Percentiles rank a stretch among this genome's conserved stretches.
Evolutionary conservation across 805 yeast genomes (phyloP).

Genomic region (Maudiozyma barnettii): DNA sequence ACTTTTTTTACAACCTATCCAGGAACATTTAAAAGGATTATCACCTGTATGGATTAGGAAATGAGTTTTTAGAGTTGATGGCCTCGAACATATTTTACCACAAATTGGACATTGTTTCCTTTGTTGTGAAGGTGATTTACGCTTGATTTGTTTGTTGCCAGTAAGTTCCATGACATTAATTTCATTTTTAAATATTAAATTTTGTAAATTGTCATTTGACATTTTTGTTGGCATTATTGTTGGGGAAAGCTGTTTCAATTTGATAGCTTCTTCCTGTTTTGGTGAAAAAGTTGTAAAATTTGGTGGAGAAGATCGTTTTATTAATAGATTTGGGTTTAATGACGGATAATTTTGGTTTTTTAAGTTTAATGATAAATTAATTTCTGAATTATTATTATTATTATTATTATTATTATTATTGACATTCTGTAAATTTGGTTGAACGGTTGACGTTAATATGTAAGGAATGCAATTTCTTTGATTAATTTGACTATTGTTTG

Average conservation of each 20-base stretch:
- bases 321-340: neutral
- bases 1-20: constrained; percentile 54
- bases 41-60: constrained; percentile 75
- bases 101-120: constrained; percentile 46
- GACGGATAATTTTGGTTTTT: neutral
- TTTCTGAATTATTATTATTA: neutral
- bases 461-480: neutral
- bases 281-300: neutral
- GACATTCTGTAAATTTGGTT: neutral
- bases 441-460: neutral
- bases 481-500: neutral
- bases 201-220: neutral
- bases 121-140: neutral
- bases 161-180: neutral
- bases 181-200: neutral
- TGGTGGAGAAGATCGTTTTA: neutral
- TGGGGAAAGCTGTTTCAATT: neutral
- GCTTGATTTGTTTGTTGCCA: neutral
- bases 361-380: neutral
- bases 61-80: constrained; percentile 75
- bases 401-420: neutral
- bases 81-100: constrained; percentile 68
- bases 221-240: neutral
- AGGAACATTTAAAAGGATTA: constrained; percentile 55
- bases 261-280: neutral